Percentiles rank a stretch among this genome's conserved stretches.
These are phyloP conservation scores for Xylaria sp. DNA, from an alignment of 2,329 filamentous ascomycete species.

Conservation along the genomic window DNA sequence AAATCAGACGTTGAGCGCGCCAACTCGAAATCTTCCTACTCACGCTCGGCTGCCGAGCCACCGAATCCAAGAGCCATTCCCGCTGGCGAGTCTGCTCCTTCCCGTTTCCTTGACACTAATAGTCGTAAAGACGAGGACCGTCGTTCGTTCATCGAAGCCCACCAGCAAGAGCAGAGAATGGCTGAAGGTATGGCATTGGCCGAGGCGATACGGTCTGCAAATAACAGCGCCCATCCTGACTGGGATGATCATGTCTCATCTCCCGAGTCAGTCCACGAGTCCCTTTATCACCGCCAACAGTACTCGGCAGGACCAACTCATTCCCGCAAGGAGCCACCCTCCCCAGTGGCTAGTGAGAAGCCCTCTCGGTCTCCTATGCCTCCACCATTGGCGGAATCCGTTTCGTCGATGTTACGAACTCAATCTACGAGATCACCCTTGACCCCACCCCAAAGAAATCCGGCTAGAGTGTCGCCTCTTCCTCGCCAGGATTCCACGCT, in stretches of 20 bases:
- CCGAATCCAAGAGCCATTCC: slow-evolving; percentile 40
- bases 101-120: slow-evolving; percentile 45
- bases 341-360: slow-evolving; percentile 31
- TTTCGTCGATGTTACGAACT: slow-evolving; percentile 36
- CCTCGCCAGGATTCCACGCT: slow-evolving; percentile 17
- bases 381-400: slow-evolving; percentile 35
- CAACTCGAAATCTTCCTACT: slow-evolving; percentile 26
- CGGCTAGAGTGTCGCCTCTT: slow-evolving; percentile 24
- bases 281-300: slow-evolving; percentile 24
- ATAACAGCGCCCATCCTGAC: slow-evolving; percentile 41
- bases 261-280: slow-evolving; percentile 36
- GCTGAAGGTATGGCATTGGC: slow-evolving; percentile 65
- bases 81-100: slow-evolving; percentile 38
- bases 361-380: slow-evolving; percentile 30
- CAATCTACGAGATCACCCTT: slow-evolving; percentile 38
- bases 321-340: slow-evolving; percentile 32
- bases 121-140: slow-evolving; percentile 57
- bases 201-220: slow-evolving; percentile 51
- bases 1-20: slow-evolving; percentile 37
- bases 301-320: slow-evolving; percentile 18
- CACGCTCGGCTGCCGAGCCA: slow-evolving; percentile 28
- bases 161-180: slow-evolving; percentile 64
- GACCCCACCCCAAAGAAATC: slow-evolving; percentile 29
- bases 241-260: slow-evolving; percentile 42
- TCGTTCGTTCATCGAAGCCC: slow-evolving; percentile 63